A percentile compares a stretch with the other conserved stretches of the same genome.
Evolutionary conservation across 2,329 filamentous ascomycete species (phyloP).

Genomic region (Colletotrichum euphorbiae): DNA sequence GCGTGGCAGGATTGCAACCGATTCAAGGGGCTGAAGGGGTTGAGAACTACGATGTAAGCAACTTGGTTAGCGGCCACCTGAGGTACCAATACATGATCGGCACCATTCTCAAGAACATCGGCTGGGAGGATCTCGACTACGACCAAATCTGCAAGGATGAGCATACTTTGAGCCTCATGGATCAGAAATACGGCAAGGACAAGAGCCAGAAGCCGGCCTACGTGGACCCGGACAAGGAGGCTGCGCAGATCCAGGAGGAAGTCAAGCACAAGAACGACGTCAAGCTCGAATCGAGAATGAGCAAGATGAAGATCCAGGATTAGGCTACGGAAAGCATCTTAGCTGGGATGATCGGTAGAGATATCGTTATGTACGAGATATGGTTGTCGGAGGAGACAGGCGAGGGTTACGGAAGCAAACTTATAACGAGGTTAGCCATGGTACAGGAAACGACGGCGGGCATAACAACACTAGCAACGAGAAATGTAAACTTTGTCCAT

Average conservation of each 20-base stretch:
- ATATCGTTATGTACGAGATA: conserved; percentile 24
- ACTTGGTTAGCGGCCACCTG: conserved; percentile 75
- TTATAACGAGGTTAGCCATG: conserved; percentile 20
- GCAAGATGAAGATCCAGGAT: conserved; percentile 41
- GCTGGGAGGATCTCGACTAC: conserved; percentile 74
- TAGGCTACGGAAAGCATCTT: conserved; percentile 40
- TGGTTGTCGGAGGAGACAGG: conserved; percentile 6
- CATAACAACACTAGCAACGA: conserved; percentile 20
- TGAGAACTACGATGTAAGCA: conserved; percentile 76
- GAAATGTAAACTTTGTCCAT: conserved; percentile 24
- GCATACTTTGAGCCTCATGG: conserved; percentile 45
- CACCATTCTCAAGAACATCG: conserved; percentile 73
- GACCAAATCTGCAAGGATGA: conserved; percentile 50
- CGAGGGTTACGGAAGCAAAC: conserved; percentile 4
- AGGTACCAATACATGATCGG: conserved; percentile 77
- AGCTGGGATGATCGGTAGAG: conserved; percentile 33
- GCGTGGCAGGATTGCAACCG: conserved; percentile 84
- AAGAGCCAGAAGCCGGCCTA: conserved; percentile 42
- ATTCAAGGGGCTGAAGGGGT: conserved; percentile 74
- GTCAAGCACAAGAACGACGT: conserved; percentile 44
- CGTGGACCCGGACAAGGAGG: conserved; percentile 39
- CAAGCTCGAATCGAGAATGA: conserved; percentile 45
- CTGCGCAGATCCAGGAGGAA: conserved; percentile 38
- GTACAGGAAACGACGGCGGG: background rate
- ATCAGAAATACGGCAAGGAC: conserved; percentile 53